These are phyloP conservation scores for Myriosclerotinia duriaeana DNA, from an alignment of 2,329 filamentous ascomycete species.

Conservation along the genomic window DNA sequence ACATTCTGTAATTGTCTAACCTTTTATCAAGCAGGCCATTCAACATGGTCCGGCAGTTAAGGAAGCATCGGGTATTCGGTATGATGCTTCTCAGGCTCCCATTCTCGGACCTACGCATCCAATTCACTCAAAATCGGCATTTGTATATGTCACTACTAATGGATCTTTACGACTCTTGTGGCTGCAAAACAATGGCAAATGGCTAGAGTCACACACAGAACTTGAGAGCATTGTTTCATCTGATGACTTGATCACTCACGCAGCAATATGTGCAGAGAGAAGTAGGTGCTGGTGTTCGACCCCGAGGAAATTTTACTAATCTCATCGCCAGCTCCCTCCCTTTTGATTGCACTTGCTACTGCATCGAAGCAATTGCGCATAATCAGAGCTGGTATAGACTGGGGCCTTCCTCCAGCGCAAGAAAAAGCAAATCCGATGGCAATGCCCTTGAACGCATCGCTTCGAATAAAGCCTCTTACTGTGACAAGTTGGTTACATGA, in stretches of 20 bases:
- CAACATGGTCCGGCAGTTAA: slow-evolving; percentile 64
- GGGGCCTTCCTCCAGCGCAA: slow-evolving; percentile 61
- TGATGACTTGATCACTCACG: slow-evolving; percentile 77
- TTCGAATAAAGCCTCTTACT: slow-evolving; percentile 57
- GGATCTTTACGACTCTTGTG: slow-evolving; percentile 75
- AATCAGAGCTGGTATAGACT: slow-evolving; percentile 71
- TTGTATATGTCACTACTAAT: slow-evolving; percentile 74
- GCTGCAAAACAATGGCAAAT: slow-evolving; percentile 69
- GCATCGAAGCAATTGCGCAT: slow-evolving; percentile 70
- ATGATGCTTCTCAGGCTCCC: slow-evolving; percentile 64
- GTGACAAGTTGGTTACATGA: slow-evolving; percentile 52
- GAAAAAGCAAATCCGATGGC: slow-evolving; percentile 54
- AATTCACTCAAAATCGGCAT: slow-evolving; percentile 65
- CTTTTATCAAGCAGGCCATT: slow-evolving; percentile 42
- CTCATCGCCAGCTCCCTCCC: slow-evolving; percentile 41
- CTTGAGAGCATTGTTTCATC: slow-evolving; percentile 71
- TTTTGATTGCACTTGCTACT: slow-evolving; percentile 68
- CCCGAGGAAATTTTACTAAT: slow-evolving; percentile 24
- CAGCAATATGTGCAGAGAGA: slow-evolving; percentile 71
- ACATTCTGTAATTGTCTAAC: neutral
- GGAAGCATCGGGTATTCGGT: slow-evolving; percentile 61
- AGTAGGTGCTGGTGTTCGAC: slow-evolving; percentile 48
- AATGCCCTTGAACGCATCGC: slow-evolving; percentile 51
- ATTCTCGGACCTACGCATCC: slow-evolving; percentile 73
- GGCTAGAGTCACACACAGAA: slow-evolving; percentile 71